Conservation (phyloP, 441 rosid species). For the Adansonia gregorii region DNA sequence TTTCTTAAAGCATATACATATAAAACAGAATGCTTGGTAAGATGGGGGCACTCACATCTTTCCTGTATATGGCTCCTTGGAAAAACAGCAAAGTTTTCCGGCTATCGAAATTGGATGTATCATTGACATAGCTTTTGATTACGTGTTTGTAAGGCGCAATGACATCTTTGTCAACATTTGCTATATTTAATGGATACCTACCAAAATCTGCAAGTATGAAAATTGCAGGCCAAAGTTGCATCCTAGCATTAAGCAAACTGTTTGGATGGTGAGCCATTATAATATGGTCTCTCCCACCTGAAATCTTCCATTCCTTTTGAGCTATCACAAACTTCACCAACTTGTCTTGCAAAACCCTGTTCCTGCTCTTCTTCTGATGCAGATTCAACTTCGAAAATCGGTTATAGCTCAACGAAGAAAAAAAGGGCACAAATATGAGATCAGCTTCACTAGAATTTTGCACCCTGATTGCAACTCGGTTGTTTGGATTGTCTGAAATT, state of each 20-base stretch:
- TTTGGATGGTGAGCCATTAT: constrained; percentile 93
- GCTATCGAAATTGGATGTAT: constrained; percentile 60
- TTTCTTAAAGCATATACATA: neutral
- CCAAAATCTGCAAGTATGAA: constrained; percentile 89
- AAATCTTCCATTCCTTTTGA: constrained; percentile 77
- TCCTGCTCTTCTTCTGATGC: constrained; percentile 59
- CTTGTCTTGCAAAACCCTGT: constrained; percentile 70
- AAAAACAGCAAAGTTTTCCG: constrained; percentile 80
- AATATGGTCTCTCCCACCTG: constrained; percentile 78
- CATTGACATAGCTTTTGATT: constrained; percentile 57
- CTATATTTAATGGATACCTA: constrained; percentile 81
- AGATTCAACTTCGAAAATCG: constrained; percentile 68
- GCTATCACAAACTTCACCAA: constrained; percentile 57
- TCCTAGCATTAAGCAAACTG: constrained; percentile 77
- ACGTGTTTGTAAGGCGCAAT: constrained; percentile 92
- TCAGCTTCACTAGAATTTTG: constrained; percentile 81
- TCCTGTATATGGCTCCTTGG: constrained; percentile 94
- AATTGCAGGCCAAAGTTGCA: constrained; percentile 74
- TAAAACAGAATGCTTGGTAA: constrained; percentile 1
- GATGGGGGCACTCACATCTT: constrained; percentile 70
- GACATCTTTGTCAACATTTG: constrained; percentile 83
- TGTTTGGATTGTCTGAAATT: constrained; percentile 41
- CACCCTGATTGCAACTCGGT: constrained; percentile 62
- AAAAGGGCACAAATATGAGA: constrained; percentile 79
- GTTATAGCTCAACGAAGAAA: constrained; percentile 83